phyloP scores from a whole-genome alignment of 2,329 filamentous ascomycete genomes.

The Podosphaera leucotricha region DNA sequence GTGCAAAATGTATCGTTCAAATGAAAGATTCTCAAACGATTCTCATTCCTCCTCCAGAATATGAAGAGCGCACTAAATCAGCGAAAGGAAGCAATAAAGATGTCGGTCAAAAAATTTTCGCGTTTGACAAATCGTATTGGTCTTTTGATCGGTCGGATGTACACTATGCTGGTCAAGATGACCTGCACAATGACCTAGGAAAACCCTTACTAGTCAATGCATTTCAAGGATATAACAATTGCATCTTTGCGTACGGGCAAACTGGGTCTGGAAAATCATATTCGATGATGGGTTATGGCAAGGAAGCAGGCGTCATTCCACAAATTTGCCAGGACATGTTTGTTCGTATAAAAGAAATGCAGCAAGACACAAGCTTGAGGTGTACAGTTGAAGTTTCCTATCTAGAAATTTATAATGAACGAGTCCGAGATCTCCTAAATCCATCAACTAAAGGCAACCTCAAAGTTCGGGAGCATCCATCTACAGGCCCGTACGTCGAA shows the following conservation, averaged over 20 bases:
- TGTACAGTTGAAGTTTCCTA: slow-evolving; percentile 97
- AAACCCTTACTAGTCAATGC: slow-evolving; percentile 88
- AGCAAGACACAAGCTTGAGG: slow-evolving; percentile 49
- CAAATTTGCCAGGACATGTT: slow-evolving; percentile 98
- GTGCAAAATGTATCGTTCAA: slow-evolving; percentile 87
- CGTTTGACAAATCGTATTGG: slow-evolving; percentile 96
- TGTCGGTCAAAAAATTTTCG: slow-evolving; percentile 59
- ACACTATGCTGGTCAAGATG: slow-evolving; percentile 73
- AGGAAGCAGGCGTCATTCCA: slow-evolving; percentile 86
- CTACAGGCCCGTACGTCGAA: slow-evolving; percentile 92
- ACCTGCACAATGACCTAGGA: slow-evolving; percentile 73
- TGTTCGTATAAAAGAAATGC: slow-evolving; percentile 48
- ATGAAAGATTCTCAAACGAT: slow-evolving; percentile 90
- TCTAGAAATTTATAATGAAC: slow-evolving; percentile 96
- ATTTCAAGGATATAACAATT: slow-evolving; percentile 97
- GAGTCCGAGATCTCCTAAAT: slow-evolving; percentile 85
- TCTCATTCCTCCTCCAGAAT: slow-evolving; percentile 46
- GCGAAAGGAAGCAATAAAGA: slow-evolving; percentile 43
- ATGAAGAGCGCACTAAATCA: slow-evolving; percentile 26
- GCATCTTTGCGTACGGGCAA: slow-evolving; percentile 97
- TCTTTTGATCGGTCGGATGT: slow-evolving; percentile 67
- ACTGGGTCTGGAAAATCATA: slow-evolving; percentile 98
- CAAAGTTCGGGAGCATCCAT: slow-evolving; percentile 92
- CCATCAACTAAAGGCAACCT: slow-evolving; percentile 88
- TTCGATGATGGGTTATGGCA: slow-evolving; percentile 99